phyloP scores from a whole-genome alignment of 495 filamentous ascomycete species.

The Parmelia sp. region DNA sequence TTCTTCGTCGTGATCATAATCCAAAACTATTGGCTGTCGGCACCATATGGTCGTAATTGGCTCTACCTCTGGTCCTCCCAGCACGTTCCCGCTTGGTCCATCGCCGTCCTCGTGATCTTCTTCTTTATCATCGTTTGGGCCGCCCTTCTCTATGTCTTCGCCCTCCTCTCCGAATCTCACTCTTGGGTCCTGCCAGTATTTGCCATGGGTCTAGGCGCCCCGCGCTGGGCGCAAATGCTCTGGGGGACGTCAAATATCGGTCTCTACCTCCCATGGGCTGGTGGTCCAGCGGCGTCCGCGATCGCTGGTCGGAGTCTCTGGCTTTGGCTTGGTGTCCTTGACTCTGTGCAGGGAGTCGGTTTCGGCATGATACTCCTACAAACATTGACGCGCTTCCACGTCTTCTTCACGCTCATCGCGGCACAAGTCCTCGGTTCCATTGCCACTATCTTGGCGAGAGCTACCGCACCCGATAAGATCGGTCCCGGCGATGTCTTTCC shows the following conservation, averaged over 20 bases:
- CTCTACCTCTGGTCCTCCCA: conserved; percentile 51
- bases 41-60: conserved; percentile 59
- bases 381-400: conserved; percentile 56
- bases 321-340: conserved; percentile 61
- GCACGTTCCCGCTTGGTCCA: conserved; percentile 47
- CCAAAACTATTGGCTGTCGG: conserved; percentile 61
- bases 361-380: conserved; percentile 60
- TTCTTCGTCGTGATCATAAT: conserved; percentile 53
- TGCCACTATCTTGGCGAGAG: conserved; percentile 52
- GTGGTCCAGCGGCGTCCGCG: conserved; percentile 42
- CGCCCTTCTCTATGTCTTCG: conserved; percentile 42
- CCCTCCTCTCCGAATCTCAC: conserved; percentile 47
- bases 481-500: conserved; percentile 61
- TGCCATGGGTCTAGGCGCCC: conserved; percentile 56
- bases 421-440: conserved; percentile 53
- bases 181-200: conserved; percentile 62
- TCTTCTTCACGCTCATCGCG: conserved; percentile 47
- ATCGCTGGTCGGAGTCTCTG: conserved; percentile 51
- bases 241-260: conserved; percentile 55
- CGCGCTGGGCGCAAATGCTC: conserved; percentile 62
- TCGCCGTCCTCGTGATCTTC: conserved; percentile 46
- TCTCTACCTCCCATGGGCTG: conserved; percentile 55
- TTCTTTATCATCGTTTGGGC: conserved; percentile 59
- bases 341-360: conserved; percentile 55
- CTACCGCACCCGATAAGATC: conserved; percentile 51